Conservation (phyloP, 176 grass and related monocot species). For the Dactylis glomerata region DNA sequence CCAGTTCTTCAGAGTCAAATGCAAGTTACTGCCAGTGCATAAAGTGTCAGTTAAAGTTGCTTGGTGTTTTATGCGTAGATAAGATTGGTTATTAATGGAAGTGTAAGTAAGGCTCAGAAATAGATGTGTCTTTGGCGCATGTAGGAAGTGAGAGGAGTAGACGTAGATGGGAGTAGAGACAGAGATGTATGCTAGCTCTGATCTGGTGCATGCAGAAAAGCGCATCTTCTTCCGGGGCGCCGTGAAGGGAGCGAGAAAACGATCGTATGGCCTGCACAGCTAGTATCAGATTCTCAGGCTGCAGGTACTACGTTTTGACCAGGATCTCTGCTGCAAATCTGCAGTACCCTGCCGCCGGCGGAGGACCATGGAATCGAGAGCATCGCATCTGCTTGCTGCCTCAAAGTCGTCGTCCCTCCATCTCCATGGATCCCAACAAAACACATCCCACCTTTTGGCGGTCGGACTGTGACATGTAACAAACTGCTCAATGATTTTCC, state of each 20-base stretch:
- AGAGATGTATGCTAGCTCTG: slow-evolving; percentile 23
- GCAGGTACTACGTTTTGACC: slow-evolving; percentile 42
- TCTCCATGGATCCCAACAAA: slow-evolving; percentile 22
- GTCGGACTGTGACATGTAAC: slow-evolving; percentile 77
- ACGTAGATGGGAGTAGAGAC: slow-evolving; percentile 1
- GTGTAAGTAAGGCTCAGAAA: slow-evolving; percentile 33
- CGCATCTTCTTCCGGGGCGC: slow-evolving; percentile 33
- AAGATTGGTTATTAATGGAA: neutral
- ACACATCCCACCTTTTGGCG: neutral
- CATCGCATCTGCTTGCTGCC: neutral
- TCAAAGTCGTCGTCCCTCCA: slow-evolving; percentile 21
- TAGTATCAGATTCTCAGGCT: slow-evolving; percentile 33
- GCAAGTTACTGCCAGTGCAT: neutral
- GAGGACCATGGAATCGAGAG: slow-evolving; percentile 39
- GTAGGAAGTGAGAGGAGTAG: neutral
- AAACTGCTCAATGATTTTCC: slow-evolving; percentile 79
- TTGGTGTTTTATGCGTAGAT: neutral
- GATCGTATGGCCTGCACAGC: slow-evolving; percentile 18
- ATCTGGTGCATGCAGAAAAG: slow-evolving; percentile 35
- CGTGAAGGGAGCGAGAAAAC: neutral
- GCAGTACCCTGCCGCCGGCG: neutral
- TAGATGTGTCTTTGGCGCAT: neutral
- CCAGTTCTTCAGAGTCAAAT: slow-evolving; percentile 16
- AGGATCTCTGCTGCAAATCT: slow-evolving; percentile 40
- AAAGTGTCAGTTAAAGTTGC: neutral